Base-by-base conservation (phyloP, 257 asterid genomes). In the Gardenia jasminoides region DNA sequence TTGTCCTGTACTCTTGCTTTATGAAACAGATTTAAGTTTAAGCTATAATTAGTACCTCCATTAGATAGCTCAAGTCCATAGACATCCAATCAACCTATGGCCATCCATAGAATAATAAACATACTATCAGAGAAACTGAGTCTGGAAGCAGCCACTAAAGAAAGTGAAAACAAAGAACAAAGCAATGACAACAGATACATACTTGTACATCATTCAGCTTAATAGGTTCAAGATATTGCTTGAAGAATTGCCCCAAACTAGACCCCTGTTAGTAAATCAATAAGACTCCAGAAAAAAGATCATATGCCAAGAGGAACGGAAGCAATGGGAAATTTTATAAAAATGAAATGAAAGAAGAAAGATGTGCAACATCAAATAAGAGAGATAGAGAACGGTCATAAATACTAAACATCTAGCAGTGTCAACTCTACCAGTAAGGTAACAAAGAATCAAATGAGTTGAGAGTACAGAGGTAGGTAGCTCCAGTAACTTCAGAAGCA, bases 221-320 rank as follows among this genome's bases (percentile, higher is more conserved):
- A 84, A 96, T 96, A 79, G 98, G 97, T 86, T 92, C 94, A 33
- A 96, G 99, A 91, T 93, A 96, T 64, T 92, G 94, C 80, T 84
- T 85, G 88, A 92, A 96, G 85, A 93, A 96, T 86, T 93, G 99
- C 82, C 99, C 98, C 97, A 96, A 79, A 82, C 99, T 93, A 73
- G 98, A 96, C 84, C 98, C 99, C 97, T 96, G 83, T 65, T 83
- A 65, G 43, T 59, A 75, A 46, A 75, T 64, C 17, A 62, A 41
- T 36, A 26, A 78, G 28, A 71, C 80, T 67, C 81, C 50, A 79
- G 56, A 67, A 75, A 79, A 41, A 70, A 81, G 5, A 33, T 33
- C 47, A 74, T 83, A 47, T 64, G 73, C 30, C 17, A 70, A 70
- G 39, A 61, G 70, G n/a, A 85, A 77, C 6, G 4, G 67, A 56